Evolutionary conservation across 1,284 basidiomycete species (phyloP), one percentile per base, ranked within the genome.

Genomic region (Tylopilus sp.): DNA sequence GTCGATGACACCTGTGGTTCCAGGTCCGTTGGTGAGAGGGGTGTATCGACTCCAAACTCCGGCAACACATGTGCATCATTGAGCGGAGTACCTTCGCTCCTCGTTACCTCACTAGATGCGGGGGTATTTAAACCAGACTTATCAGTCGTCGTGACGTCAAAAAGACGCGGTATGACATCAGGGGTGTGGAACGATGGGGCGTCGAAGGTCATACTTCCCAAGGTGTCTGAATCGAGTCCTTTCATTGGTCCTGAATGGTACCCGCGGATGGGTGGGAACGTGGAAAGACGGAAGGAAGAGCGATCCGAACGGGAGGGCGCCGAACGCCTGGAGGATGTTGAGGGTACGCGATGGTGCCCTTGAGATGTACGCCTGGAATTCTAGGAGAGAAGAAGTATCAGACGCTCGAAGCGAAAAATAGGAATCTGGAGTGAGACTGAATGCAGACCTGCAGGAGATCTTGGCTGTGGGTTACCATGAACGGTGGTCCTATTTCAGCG

Each of bases 401-500:
- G 29, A 41, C 7, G 47, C 15, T 24, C n/a, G 44, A n/a, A 41
- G 47, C 47, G 52, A 64, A 63, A 22, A 53, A 61, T 33, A 32
- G 38, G 38, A 2, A 24, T 19, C 49, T n/a, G 15, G 49, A 19
- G 19, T 61, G 22, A 53, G n/a, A 49, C 29, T 29, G 6, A 29
- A 58, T 51, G 39, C 72, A 13, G 67, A 79, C 77, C 76, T 76
- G 77, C 56, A 53, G 63, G 33, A 79, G 73, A 53, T 77, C 75
- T 63, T 77, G 77, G 44, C 74, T 76, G 15, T 61, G 56, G 8
- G 74, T 79, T 32, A 73, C 57, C 22, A 51, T 76, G 36, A 66
- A 64, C 9, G 10, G n/a, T 10, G 61, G 57, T n/a, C 32, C 74
- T 5, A 29, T 47, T 22, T 74, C 68, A 6, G 38, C 49, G 22